Conservation (phyloP, 441 rosid species). For the Adansonia gregorii region DNA sequence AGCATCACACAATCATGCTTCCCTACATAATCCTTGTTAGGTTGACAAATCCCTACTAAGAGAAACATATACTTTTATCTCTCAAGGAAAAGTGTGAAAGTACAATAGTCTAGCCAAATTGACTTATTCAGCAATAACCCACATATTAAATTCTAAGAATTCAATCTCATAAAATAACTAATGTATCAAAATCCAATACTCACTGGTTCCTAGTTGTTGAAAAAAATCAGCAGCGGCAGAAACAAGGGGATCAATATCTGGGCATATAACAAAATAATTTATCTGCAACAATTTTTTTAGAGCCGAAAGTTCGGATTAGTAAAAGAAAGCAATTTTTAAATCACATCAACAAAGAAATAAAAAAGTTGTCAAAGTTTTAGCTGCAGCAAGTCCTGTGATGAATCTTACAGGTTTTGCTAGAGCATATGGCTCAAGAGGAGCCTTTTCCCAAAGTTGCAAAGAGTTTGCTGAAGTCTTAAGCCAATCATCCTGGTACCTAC, state of each 20-base stretch:
- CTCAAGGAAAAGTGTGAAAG: neutral
- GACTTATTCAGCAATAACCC: constrained; percentile 1
- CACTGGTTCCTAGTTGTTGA: constrained; percentile 98
- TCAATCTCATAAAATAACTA: constrained; percentile 16
- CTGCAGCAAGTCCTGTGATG: constrained; percentile 21
- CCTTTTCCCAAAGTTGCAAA: constrained; percentile 97
- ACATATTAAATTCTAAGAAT: neutral
- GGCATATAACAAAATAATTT: constrained; percentile 85
- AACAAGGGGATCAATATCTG: constrained; percentile 96
- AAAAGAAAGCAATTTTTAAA: constrained; percentile 14
- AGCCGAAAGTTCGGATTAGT: constrained; percentile 33
- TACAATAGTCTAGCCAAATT: neutral
- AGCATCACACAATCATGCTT: neutral
- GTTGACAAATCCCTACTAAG: constrained; percentile 9
- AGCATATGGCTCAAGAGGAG: constrained; percentile 98
- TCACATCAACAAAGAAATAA: constrained; percentile 14
- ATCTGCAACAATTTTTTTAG: constrained; percentile 61
- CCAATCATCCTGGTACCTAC: constrained; percentile 99
- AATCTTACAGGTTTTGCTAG: constrained; percentile 77
- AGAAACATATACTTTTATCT: constrained; percentile 8
- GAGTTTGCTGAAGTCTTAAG: constrained; percentile 87
- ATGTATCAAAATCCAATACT: constrained; percentile 34
- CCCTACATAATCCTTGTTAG: neutral
- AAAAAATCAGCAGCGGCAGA: constrained; percentile 96
- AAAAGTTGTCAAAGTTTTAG: neutral